phyloP scores from a whole-genome alignment of 2,329 filamentous ascomycete genomes.

The Nothopassalora personata region DNA sequence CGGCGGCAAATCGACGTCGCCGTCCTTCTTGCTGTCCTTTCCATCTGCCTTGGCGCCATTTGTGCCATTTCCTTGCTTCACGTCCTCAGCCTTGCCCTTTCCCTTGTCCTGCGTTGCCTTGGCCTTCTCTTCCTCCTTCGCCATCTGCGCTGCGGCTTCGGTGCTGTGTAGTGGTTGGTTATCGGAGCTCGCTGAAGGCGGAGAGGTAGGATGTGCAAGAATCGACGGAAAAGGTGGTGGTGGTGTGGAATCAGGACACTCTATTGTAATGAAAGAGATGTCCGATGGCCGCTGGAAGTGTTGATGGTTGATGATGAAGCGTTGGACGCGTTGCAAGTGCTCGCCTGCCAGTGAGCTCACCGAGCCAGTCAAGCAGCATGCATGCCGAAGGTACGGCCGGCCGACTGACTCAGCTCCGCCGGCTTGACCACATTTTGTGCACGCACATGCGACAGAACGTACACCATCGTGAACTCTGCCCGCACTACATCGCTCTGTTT shows the following conservation, averaged over 20 bases:
- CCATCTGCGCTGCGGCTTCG: slow-evolving; percentile 55
- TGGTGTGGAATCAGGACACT: neutral
- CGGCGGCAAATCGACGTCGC: slow-evolving; percentile 63
- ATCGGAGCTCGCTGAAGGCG: neutral
- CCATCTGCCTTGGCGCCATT: slow-evolving; percentile 49
- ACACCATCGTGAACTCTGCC: neutral
- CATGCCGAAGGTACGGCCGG: slow-evolving; percentile 1
- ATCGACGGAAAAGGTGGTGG: neutral
- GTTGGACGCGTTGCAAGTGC: slow-evolving; percentile 6
- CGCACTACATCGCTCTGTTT: neutral
- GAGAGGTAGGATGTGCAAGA: neutral
- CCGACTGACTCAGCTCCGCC: slow-evolving; percentile 1
- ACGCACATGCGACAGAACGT: neutral
- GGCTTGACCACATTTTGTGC: slow-evolving; percentile 10
- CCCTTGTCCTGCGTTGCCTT: slow-evolving; percentile 78
- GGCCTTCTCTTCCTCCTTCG: slow-evolving; percentile 84
- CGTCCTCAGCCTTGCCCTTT: slow-evolving; percentile 80
- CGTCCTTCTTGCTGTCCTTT: slow-evolving; percentile 69
- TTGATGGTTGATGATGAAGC: slow-evolving; percentile 4
- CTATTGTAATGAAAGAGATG: neutral
- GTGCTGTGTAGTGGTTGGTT: slow-evolving; percentile 1
- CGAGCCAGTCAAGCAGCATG: neutral
- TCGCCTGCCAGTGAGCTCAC: slow-evolving; percentile 8
- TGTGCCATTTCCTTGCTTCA: slow-evolving; percentile 53
- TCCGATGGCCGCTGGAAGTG: neutral